phyloP scores from a whole-genome alignment of 2,329 filamentous ascomycete genomes.

The Ophiostoma fasciatum region DNA sequence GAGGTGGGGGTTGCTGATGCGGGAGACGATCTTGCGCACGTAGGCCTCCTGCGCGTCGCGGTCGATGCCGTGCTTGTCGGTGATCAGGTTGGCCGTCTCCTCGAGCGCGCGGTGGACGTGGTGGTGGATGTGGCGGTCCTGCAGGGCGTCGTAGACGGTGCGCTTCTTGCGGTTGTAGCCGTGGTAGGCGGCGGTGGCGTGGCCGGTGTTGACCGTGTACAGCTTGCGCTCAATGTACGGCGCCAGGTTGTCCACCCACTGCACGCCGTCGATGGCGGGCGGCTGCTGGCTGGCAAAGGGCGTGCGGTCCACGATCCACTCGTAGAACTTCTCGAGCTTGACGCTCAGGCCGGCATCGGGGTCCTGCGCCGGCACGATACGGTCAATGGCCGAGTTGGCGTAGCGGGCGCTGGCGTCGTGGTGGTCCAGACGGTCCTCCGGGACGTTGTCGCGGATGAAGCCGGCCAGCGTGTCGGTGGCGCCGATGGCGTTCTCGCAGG shows the following conservation, averaged over 20 bases:
- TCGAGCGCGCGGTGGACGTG: slow-evolving; percentile 66
- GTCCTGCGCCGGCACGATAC: slow-evolving; percentile 88
- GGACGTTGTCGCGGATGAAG: slow-evolving; percentile 67
- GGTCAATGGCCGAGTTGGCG: slow-evolving; percentile 96
- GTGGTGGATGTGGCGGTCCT: slow-evolving; percentile 62
- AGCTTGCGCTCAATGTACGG: slow-evolving; percentile 99
- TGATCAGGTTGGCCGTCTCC: slow-evolving; percentile 78
- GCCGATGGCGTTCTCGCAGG: slow-evolving; percentile 94
- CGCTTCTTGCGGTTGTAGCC: slow-evolving; percentile 75
- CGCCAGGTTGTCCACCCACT: slow-evolving; percentile 81
- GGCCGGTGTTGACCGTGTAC: slow-evolving; percentile 97
- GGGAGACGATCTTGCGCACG: slow-evolving; percentile 78
- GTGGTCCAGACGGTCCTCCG: slow-evolving; percentile 47
- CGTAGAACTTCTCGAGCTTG: slow-evolving; percentile 95
- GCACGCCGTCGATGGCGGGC: slow-evolving; percentile 71
- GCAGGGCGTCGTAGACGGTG: slow-evolving; percentile 79
- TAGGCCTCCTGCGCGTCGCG: slow-evolving; percentile 67
- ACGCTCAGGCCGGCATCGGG: slow-evolving; percentile 71
- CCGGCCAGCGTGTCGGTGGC: slow-evolving; percentile 78
- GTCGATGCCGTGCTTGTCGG: slow-evolving; percentile 64
- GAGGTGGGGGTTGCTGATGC: slow-evolving; percentile 85
- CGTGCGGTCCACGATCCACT: slow-evolving; percentile 88
- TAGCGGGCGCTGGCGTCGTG: slow-evolving; percentile 68
- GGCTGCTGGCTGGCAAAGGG: slow-evolving; percentile 61
- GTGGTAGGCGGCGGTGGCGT: slow-evolving; percentile 92